These are phyloP conservation scores for Fraxinus albicans DNA, from an alignment of 305 asterid species.

Conservation along the genomic window DNA sequence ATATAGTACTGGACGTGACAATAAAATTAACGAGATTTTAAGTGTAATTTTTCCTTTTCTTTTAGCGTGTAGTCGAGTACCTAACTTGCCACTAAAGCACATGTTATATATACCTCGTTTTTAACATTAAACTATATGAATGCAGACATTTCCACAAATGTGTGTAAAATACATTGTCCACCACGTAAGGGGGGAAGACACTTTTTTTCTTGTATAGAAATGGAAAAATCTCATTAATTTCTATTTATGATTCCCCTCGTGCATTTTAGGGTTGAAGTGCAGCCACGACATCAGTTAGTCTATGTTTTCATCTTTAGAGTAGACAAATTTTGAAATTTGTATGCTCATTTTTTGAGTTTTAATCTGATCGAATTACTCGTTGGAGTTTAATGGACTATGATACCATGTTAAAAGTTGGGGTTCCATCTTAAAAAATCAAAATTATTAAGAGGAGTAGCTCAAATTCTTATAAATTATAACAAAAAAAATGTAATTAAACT, in stretches of 20 bases:
- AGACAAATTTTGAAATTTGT: too few relatives aligned
- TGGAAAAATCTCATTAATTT: constrained; percentile 2
- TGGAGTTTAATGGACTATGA: too few relatives aligned
- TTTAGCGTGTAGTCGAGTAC: neutral
- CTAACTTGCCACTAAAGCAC: neutral
- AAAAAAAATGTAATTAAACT: too few relatives aligned
- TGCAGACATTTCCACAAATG: neutral
- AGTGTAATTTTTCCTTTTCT: neutral
- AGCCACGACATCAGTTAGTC: neutral
- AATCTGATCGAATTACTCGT: too few relatives aligned
- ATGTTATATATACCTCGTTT: neutral
- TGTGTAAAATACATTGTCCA: constrained; percentile 5
- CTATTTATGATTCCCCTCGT: constrained; percentile 21
- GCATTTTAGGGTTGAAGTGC: constrained; percentile 13
- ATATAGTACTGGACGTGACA: neutral
- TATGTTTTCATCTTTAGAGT: too few relatives aligned
- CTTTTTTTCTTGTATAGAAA: neutral
- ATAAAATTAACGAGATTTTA: neutral
- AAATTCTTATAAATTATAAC: too few relatives aligned
- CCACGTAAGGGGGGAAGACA: constrained; percentile 1
- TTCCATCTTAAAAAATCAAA: too few relatives aligned
- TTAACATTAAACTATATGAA: neutral
- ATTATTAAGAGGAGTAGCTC: too few relatives aligned
- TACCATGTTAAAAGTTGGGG: too few relatives aligned
- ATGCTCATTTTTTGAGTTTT: too few relatives aligned